Conservation (phyloP, 495 filamentous ascomycete genomes). For the Penicillium fimorum region DNA sequence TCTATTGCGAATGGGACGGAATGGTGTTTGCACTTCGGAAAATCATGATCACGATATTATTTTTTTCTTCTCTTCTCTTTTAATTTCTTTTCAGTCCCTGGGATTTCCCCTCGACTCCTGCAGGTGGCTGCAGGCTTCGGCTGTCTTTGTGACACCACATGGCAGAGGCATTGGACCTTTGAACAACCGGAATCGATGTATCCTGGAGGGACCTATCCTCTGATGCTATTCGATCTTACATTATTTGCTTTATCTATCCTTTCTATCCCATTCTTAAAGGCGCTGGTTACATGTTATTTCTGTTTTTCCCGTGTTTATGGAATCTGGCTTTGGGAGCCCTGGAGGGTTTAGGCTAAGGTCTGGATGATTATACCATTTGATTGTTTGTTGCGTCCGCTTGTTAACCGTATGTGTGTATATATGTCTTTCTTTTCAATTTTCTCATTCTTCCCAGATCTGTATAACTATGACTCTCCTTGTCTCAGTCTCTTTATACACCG, state of each 20-base stretch:
- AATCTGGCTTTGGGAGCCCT: constrained; percentile 6
- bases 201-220: constrained; percentile 14
- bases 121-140: constrained; percentile 7
- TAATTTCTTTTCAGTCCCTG: constrained; percentile 12
- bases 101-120: constrained; percentile 3
- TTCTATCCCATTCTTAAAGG: constrained; percentile 18
- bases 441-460: background rate
- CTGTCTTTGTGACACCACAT: constrained; percentile 2
- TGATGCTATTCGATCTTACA: constrained; percentile 4
- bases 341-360: constrained; percentile 3
- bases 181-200: background rate
- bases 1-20: constrained; percentile 27
- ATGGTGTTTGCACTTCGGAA: constrained; percentile 27
- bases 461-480: background rate
- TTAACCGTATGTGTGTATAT: constrained; percentile 9
- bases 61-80: constrained; percentile 13
- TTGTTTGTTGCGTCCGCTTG: constrained; percentile 10
- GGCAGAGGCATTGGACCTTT: background rate
- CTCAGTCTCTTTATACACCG: background rate
- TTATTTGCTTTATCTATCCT: constrained; percentile 23
- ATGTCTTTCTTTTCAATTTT: background rate
- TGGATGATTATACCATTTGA: constrained; percentile 16
- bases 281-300: constrained; percentile 28
- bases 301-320: constrained; percentile 15
- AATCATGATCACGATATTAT: constrained; percentile 30